Evolutionary conservation across 1,284 basidiomycete genomes (phyloP).

Genomic region (Rhizopogon parksii): DNA sequence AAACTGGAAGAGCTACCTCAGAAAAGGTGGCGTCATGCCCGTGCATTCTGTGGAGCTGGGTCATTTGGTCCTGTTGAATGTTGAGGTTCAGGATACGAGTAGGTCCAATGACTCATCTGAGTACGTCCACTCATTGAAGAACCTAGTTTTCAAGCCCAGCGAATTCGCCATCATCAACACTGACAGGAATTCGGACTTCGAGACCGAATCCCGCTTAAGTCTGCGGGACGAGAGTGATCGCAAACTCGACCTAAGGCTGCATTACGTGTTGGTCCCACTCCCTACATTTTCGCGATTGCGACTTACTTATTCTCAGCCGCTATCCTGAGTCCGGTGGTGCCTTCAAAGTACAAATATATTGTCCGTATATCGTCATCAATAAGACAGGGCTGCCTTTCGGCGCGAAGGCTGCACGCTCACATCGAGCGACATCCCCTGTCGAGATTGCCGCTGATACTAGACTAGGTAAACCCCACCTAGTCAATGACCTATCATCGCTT

Average conservation of each 20-base stretch:
- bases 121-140: conserved; percentile 4
- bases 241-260: conserved; percentile 78
- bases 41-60: conserved; percentile 93
- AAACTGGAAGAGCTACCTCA: conserved; percentile 87
- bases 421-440: conserved; percentile 65
- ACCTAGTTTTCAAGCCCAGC: conserved; percentile 84
- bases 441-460: conserved; percentile 81
- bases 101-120: conserved; percentile 14
- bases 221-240: conserved; percentile 73
- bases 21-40: conserved; percentile 93
- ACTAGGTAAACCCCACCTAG: conserved; percentile 35
- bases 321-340: conserved; percentile 95
- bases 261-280: conserved; percentile 70
- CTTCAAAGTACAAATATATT: conserved; percentile 96
- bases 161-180: conserved; percentile 98
- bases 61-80: conserved; percentile 91
- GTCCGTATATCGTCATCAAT: conserved; percentile 90
- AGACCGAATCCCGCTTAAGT: conserved; percentile 68
- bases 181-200: conserved; percentile 87
- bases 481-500: conserved; percentile 1
- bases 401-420: conserved; percentile 63
- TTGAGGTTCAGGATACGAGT: conserved; percentile 89
- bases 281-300: conserved; percentile 2
- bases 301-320: conserved; percentile 38
- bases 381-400: conserved; percentile 87